Conservation (phyloP, 2,329 filamentous ascomycete species). For the Ophiostoma montium region DNA sequence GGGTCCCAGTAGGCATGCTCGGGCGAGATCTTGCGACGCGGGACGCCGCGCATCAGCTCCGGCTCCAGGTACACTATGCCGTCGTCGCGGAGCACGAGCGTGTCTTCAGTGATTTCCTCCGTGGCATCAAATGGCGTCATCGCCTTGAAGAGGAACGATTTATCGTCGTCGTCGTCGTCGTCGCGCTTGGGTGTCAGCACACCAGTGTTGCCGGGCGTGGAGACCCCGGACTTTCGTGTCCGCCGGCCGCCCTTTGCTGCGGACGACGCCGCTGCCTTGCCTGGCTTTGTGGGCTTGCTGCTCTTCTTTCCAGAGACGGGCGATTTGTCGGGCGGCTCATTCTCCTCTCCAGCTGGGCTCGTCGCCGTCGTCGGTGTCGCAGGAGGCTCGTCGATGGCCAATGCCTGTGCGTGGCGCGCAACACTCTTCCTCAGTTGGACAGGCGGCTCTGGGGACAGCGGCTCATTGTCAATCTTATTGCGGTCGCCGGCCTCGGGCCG, state of each 20-base stretch:
- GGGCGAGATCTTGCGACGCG: conserved; percentile 34
- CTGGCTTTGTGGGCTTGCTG: not conserved
- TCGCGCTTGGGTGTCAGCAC: not conserved
- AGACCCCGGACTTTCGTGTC: not conserved
- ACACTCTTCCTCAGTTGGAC: not conserved
- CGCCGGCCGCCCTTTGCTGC: not conserved
- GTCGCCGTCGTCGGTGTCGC: not conserved
- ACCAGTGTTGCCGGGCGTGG: not conserved
- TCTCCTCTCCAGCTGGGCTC: not conserved
- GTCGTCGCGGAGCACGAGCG: conserved; percentile 32
- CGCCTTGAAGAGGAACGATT: not conserved
- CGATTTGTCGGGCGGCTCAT: not conserved
- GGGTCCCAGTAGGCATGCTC: conserved; percentile 42
- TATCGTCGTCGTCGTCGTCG: not conserved
- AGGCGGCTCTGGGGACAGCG: not conserved
- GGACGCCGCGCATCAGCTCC: conserved; percentile 37
- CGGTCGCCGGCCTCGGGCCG: not conserved
- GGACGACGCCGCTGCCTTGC: not conserved
- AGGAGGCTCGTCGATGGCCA: not conserved
- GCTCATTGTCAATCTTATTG: not conserved
- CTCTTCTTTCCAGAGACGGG: not conserved
- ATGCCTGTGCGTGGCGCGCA: not conserved
- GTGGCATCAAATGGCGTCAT: conserved; percentile 1
- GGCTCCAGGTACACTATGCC: conserved; percentile 36
- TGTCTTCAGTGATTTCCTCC: conserved; percentile 31